These are phyloP conservation scores for Ophiorrhiza pumila DNA, from an alignment of 257 asterid species.

Conservation along the genomic window DNA sequence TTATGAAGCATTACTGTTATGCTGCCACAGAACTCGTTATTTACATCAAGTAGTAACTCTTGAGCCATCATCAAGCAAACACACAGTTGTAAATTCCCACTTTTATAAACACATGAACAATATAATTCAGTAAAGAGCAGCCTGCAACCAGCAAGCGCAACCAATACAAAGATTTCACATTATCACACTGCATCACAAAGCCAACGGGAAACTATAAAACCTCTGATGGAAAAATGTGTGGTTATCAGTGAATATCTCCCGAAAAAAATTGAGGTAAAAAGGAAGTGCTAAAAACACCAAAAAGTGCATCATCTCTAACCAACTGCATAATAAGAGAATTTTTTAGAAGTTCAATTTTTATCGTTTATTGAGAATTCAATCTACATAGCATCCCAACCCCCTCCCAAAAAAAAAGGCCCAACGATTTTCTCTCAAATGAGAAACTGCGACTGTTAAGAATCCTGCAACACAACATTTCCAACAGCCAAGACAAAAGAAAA, in stretches of 20 bases:
- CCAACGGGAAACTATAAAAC: not conserved
- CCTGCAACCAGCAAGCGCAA: not conserved
- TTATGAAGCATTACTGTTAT: not conserved
- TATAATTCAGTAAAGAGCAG: not conserved
- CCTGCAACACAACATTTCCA: not conserved
- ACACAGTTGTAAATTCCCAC: not conserved
- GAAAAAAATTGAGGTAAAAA: not conserved
- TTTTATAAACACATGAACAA: not conserved
- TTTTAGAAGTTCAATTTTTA: not conserved
- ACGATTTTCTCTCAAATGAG: not conserved
- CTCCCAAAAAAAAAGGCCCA: not conserved
- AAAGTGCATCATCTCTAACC: not conserved
- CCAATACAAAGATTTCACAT: not conserved
- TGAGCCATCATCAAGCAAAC: not conserved
- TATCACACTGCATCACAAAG: not conserved
- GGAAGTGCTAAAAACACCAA: not conserved
- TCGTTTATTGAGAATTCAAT: not conserved
- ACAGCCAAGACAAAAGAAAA: not conserved
- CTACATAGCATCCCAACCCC: not conserved
- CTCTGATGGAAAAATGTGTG: not conserved
- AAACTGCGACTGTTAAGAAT: too few relatives aligned
- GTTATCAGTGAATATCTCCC: not conserved
- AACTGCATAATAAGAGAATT: not conserved
- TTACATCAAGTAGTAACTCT: not conserved
- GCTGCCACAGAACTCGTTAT: not conserved